Percentiles rank a stretch among this genome's conserved stretches.
Conservation (phyloP, 2,329 filamentous ascomycete species). For the Periglandula ipomoeae region DNA sequence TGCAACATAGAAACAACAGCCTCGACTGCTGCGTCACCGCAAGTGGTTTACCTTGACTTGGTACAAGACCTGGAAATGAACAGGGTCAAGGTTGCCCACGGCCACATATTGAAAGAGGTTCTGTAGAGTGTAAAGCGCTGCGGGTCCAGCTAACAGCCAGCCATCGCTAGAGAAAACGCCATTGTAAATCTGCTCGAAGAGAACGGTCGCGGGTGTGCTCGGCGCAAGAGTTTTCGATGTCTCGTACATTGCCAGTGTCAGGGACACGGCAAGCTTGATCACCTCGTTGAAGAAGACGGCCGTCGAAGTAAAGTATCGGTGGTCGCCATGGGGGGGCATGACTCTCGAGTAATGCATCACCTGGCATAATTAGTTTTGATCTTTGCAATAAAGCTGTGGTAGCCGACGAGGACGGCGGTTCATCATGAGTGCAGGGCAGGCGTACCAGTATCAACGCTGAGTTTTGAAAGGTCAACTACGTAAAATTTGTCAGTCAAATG, state of each 20-base stretch:
- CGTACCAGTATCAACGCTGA: slow-evolving; percentile 64
- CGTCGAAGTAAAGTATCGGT: slow-evolving; percentile 88
- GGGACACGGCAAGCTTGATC: slow-evolving; percentile 76
- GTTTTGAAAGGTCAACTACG: slow-evolving; percentile 64
- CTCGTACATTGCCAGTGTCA: slow-evolving; percentile 83
- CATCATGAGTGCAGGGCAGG: neutral
- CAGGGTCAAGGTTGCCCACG: slow-evolving; percentile 81
- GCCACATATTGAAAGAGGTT: slow-evolving; percentile 92
- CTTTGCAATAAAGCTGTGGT: neutral
- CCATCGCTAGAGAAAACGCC: slow-evolving; percentile 82
- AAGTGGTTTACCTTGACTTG: slow-evolving; percentile 63
- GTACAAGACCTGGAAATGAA: slow-evolving; percentile 88
- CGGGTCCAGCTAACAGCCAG: slow-evolving; percentile 90
- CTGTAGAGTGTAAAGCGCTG: slow-evolving; percentile 79
- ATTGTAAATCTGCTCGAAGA: slow-evolving; percentile 71
- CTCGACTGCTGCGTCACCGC: neutral
- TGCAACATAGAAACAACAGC: neutral
- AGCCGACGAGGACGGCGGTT: neutral
- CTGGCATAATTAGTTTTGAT: slow-evolving; percentile 29
- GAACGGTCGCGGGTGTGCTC: slow-evolving; percentile 67
- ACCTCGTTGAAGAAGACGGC: slow-evolving; percentile 91
- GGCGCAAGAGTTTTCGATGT: slow-evolving; percentile 69
- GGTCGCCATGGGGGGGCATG: slow-evolving; percentile 76
- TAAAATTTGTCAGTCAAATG: slow-evolving; percentile 9
- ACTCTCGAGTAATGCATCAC: slow-evolving; percentile 91